Evolutionary conservation across 2,329 filamentous ascomycete genomes (phyloP).

Genomic region (Beauveria caledonica): DNA sequence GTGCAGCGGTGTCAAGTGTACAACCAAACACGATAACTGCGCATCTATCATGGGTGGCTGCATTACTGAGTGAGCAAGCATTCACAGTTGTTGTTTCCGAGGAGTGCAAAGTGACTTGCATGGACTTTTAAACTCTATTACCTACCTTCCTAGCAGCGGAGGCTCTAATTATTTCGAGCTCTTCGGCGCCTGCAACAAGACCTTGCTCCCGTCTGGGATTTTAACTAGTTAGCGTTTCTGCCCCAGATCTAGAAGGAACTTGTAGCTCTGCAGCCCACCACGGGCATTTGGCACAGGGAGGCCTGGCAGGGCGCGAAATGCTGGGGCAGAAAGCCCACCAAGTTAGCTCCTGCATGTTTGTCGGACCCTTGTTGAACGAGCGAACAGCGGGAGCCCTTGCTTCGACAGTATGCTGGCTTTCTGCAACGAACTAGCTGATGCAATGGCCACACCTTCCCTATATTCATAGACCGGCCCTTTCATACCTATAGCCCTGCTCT

Average conservation of each 20-base stretch:
- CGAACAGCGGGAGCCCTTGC: not conserved
- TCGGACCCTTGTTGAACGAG: not conserved
- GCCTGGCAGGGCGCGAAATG: not conserved
- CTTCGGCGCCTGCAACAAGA: not conserved
- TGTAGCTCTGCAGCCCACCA: constrained; percentile 1
- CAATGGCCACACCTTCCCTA: not conserved
- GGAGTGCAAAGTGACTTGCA: not conserved
- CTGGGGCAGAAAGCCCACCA: not conserved
- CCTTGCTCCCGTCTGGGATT: not conserved
- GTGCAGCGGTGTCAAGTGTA: not conserved
- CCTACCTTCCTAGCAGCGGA: not conserved
- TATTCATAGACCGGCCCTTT: not conserved
- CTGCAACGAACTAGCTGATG: not conserved
- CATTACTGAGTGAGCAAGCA: not conserved
- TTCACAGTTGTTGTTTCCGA: no score
- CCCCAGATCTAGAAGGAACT: constrained; percentile 9
- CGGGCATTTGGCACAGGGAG: not conserved
- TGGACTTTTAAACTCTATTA: not conserved
- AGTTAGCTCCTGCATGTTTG: not conserved
- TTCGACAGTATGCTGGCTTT: not conserved
- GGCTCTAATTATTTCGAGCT: not conserved
- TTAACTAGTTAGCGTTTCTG: constrained; percentile 11
- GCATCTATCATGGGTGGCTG: not conserved
- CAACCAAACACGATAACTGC: not conserved
- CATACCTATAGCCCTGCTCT: no score